Percentiles rank a stretch among this genome's conserved stretches.
Conservation (phyloP, 331 rosid genomes). For the Cydonia oblonga region DNA sequence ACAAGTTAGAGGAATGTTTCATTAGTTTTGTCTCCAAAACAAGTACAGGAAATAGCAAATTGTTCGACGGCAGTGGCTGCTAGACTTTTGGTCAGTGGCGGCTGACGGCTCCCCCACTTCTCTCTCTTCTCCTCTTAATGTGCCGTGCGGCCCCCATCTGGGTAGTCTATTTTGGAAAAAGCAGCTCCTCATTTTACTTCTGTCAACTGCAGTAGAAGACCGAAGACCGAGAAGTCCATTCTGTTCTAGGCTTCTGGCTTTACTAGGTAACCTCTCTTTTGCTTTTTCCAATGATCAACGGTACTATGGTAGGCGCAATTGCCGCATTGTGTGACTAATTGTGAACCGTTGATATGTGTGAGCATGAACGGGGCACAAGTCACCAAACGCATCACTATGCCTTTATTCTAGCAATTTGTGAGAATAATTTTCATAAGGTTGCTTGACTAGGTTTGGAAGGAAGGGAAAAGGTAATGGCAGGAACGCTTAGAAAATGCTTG, state of each 20-base stretch:
- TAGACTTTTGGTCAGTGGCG: neutral
- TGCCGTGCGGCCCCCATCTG: neutral
- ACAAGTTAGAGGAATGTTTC: neutral
- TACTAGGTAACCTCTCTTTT: neutral
- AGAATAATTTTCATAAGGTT: too few species aligned
- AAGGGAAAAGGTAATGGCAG: constrained; percentile 24
- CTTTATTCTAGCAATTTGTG: neutral
- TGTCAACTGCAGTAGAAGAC: neutral
- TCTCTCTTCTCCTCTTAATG: neutral
- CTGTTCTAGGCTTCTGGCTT: neutral
- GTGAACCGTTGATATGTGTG: too few species aligned
- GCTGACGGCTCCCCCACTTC: neutral
- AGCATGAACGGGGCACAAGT: neutral
- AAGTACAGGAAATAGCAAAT: neutral
- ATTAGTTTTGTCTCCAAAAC: neutral
- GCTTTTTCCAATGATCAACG: neutral
- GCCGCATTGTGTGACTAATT: too few species aligned
- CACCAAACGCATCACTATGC: neutral
- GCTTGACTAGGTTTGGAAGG: neutral
- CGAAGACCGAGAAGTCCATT: neutral
- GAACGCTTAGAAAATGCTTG: constrained; percentile 34
- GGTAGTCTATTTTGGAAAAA: too few species aligned
- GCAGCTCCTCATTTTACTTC: too few species aligned
- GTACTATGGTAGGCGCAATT: neutral
- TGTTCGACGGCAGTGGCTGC: neutral